Conservation (phyloP, 768 basidiomycete species). For the Lepiota venenata region DNA sequence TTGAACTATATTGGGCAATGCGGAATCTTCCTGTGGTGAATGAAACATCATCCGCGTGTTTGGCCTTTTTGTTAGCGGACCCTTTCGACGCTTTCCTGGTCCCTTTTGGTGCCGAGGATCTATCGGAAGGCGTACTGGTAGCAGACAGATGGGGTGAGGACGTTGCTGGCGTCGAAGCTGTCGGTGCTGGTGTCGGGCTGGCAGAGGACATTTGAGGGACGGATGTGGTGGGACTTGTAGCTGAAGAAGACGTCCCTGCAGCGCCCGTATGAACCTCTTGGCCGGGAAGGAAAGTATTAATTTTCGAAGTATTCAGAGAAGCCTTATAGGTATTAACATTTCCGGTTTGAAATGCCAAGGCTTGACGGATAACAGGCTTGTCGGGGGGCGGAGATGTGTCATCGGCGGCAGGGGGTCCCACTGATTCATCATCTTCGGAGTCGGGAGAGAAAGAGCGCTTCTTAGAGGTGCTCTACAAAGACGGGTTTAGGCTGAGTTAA, state of each 20-base stretch:
- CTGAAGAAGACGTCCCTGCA: constrained; percentile 15
- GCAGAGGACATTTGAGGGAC: constrained; percentile 5
- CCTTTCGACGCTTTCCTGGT: constrained; percentile 23
- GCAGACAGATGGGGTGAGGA: constrained; percentile 10
- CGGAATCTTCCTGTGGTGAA: constrained; percentile 39
- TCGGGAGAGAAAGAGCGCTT: constrained; percentile 48
- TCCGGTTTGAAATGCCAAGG: constrained; percentile 44
- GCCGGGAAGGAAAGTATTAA: constrained; percentile 49
- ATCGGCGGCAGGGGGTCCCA: constrained; percentile 36
- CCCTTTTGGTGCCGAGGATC: neutral
- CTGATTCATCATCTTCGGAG: constrained; percentile 35
- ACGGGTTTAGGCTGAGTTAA: constrained; percentile 1
- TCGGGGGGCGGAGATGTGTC: constrained; percentile 46
- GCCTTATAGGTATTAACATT: constrained; percentile 42
- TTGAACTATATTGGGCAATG: constrained; percentile 34
- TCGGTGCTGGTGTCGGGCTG: constrained; percentile 6
- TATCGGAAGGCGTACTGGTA: constrained; percentile 8
- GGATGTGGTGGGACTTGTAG: constrained; percentile 10
- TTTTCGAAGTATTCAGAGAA: constrained; percentile 20
- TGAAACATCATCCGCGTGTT: constrained; percentile 6
- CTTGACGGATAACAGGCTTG: constrained; percentile 54
- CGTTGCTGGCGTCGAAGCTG: constrained; percentile 9
- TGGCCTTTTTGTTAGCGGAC: constrained; percentile 1
- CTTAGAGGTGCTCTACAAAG: constrained; percentile 32
- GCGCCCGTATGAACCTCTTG: constrained; percentile 32